Percentiles rank a stretch among this genome's conserved stretches.
Evolutionary conservation across 305 asterid species (phyloP).

Genomic region (Fraxinus baroniana): DNA sequence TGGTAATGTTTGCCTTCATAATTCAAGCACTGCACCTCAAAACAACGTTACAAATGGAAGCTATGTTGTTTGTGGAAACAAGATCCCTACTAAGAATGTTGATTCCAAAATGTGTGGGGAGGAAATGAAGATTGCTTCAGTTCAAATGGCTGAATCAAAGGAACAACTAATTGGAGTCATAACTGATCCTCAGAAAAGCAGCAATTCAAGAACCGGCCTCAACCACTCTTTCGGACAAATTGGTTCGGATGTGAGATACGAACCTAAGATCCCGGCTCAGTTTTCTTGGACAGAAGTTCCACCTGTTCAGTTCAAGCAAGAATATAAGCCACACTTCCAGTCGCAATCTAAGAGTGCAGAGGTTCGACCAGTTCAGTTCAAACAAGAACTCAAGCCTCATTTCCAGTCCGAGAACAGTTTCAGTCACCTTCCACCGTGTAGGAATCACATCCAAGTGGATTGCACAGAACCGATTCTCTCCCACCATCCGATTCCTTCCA

Average conservation of each 20-base stretch:
- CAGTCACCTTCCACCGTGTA: conserved; percentile 32
- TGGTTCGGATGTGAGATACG: conserved; percentile 39
- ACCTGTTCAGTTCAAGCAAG: conserved; percentile 42
- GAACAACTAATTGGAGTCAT: conserved; percentile 30
- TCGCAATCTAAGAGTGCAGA: conserved; percentile 39
- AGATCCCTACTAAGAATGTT: conserved; percentile 32
- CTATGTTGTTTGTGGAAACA: conserved; percentile 29
- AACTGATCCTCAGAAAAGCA: conserved; percentile 38
- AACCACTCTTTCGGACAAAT: conserved; percentile 33
- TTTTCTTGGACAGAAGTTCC: conserved; percentile 28
- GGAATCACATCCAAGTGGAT: conserved; percentile 28
- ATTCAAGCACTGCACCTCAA: conserved; percentile 23
- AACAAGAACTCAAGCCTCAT: conserved; percentile 37
- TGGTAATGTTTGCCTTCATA: conserved; percentile 35
- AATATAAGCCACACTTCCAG: conserved; percentile 32
- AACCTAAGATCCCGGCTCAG: conserved; percentile 27
- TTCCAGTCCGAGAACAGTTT: conserved; percentile 31
- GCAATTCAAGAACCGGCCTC: conserved; percentile 33
- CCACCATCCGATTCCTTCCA: conserved; percentile 23
- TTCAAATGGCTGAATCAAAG: conserved; percentile 36
- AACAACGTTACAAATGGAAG: conserved; percentile 31
- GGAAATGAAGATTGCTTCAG: conserved; percentile 31
- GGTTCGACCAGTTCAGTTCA: conserved; percentile 39
- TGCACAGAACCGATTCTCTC: conserved; percentile 20
- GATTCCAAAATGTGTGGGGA: conserved; percentile 40